A percentile compares a stretch with the other conserved stretches of the same genome.
These are phyloP conservation scores for Backusella sp. DNA, from an alignment of 192 early-diverging fungal genomes.

Conservation along the genomic window DNA sequence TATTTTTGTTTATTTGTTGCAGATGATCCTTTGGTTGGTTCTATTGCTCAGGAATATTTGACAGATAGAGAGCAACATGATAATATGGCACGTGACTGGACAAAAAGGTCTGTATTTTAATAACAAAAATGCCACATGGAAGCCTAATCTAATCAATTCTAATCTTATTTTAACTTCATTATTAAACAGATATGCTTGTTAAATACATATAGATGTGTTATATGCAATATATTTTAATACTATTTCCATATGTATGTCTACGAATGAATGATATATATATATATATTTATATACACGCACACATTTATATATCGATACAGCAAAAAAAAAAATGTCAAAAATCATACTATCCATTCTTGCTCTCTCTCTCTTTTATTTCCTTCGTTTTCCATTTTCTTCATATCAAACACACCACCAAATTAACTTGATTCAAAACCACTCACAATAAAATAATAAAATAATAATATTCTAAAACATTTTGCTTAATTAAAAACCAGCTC, in stretches of 20 bases:
- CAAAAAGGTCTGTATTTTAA: conserved; percentile 69
- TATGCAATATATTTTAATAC: not conserved
- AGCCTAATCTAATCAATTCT: not conserved
- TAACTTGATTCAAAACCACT: not conserved
- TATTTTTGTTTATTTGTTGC: not conserved
- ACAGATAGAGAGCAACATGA: conserved; percentile 86
- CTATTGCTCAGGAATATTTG: conserved; percentile 89
- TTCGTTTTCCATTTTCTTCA: not conserved
- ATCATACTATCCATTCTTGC: not conserved
- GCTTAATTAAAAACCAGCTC: not conserved
- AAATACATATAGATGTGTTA: not conserved
- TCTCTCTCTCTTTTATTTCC: not conserved
- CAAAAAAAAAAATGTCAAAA: not conserved
- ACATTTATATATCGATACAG: not conserved
- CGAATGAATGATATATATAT: not conserved
- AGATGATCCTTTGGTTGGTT: conserved; percentile 91
- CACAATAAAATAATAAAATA: not conserved
- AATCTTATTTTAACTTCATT: not conserved
- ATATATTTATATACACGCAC: not conserved
- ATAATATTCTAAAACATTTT: not conserved
- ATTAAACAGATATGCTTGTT: conserved; percentile 18
- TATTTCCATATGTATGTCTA: not conserved
- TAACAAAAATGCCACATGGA: not conserved
- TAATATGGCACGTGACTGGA: conserved; percentile 88
- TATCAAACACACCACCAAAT: not conserved